Conservation (phyloP, 768 basidiomycete genomes). For the Epithele typhae region DNA sequence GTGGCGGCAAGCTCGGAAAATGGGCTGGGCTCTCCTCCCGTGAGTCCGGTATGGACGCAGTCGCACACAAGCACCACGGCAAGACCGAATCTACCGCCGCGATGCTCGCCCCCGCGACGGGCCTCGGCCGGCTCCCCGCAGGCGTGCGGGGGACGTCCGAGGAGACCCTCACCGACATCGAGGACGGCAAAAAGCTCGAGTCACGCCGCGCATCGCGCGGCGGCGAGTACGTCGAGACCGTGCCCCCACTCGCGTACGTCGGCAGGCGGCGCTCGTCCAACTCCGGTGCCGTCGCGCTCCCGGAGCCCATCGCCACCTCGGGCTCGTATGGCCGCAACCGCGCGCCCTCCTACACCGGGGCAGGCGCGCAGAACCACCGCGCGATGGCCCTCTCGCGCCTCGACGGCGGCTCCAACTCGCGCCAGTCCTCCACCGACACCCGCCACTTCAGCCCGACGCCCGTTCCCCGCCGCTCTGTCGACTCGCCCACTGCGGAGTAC, state of each 20-base stretch:
- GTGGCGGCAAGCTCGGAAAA: slow-evolving; percentile 3
- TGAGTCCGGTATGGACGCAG: slow-evolving; percentile 14
- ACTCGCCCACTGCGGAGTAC: too few relatives aligned
- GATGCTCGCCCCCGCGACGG: slow-evolving; percentile 7
- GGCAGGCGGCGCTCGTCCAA: slow-evolving; percentile 7
- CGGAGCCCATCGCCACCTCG: slow-evolving; percentile 1
- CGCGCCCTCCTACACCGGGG: slow-evolving; percentile 2
- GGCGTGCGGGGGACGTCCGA: slow-evolving; percentile 7
- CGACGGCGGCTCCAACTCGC: slow-evolving; percentile 6
- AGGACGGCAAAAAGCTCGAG: too few relatives aligned
- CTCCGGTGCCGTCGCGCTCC: background rate
- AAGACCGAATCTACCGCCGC: slow-evolving; percentile 12
- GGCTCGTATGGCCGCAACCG: slow-evolving; percentile 5
- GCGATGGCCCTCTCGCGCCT: slow-evolving; percentile 15
- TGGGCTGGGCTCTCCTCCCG: slow-evolving; percentile 20
- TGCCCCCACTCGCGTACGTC: slow-evolving; percentile 5
- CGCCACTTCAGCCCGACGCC: too few relatives aligned
- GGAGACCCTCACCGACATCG: slow-evolving; percentile 9
- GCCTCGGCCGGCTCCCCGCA: slow-evolving; percentile 5
- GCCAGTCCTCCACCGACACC: too few relatives aligned
- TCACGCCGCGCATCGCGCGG: background rate
- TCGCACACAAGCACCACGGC: slow-evolving; percentile 3
- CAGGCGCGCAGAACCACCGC: slow-evolving; percentile 12
- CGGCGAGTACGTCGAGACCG: slow-evolving; percentile 12
- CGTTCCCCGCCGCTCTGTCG: too few relatives aligned